A percentile compares a stretch with the other conserved stretches of the same genome.
Evolutionary conservation across 2,329 filamentous ascomycete species (phyloP).

Genomic region (Aspergillus sojae): DNA sequence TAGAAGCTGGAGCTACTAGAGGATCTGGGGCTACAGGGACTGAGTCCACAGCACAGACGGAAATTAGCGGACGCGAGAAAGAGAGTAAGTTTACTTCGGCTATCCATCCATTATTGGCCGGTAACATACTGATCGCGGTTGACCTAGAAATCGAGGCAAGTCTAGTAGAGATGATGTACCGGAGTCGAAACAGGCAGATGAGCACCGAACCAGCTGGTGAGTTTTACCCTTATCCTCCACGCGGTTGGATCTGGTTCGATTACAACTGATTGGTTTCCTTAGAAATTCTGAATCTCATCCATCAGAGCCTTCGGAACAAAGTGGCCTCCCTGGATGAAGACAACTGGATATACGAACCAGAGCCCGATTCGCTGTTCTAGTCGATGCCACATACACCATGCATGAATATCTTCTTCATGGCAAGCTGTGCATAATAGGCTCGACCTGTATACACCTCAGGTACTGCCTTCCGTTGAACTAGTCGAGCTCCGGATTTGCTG

Average conservation of each 20-base stretch:
- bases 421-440: not conserved
- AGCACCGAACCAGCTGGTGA: conserved; percentile 67
- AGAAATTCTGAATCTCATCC: conserved; percentile 72
- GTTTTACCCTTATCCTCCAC: conserved; percentile 24
- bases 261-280: conserved; percentile 12
- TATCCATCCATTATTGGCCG: not conserved
- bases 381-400: conserved; percentile 9
- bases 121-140: conserved; percentile 13
- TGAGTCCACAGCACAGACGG: conserved; percentile 50
- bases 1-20: conserved; percentile 32
- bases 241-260: not conserved
- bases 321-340: conserved; percentile 76
- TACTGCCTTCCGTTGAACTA: conserved; percentile 26
- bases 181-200: conserved; percentile 52
- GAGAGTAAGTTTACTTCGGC: conserved; percentile 37
- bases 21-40: conserved; percentile 49
- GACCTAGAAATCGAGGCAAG: conserved; percentile 49
- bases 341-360: conserved; percentile 86
- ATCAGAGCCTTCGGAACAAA: conserved; percentile 70
- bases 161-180: conserved; percentile 47
- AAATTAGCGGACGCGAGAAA: conserved; percentile 38
- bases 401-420: conserved; percentile 7
- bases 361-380: conserved; percentile 51
- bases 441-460: not conserved
- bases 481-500: conserved; percentile 49